Conservation (phyloP, 2,329 filamentous ascomycete species). For the Alternaria triticimaculans region DNA sequence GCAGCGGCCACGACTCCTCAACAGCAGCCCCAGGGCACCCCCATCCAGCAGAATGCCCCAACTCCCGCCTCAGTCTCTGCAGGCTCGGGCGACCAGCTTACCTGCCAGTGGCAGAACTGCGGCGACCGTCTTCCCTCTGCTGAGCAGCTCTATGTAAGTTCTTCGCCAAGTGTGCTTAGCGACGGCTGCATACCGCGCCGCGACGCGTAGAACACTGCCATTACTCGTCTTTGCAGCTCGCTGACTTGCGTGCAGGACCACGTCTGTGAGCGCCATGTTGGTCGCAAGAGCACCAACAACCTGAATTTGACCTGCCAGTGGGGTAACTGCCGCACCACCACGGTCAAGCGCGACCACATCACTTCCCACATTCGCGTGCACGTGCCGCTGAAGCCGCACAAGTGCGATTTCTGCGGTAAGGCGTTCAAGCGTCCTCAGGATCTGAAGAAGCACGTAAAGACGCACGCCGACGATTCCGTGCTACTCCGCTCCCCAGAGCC, state of each 20-base stretch:
- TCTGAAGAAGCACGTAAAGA: constrained; percentile 99
- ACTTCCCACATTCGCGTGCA: constrained; percentile 98
- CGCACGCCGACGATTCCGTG: constrained; percentile 93
- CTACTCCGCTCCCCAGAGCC: constrained; percentile 69
- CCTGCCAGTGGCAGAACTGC: constrained; percentile 69
- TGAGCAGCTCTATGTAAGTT: constrained; percentile 68
- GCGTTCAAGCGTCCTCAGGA: constrained; percentile 99
- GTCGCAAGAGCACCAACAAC: constrained; percentile 99
- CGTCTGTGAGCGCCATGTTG: constrained; percentile 97
- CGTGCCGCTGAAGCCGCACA: constrained; percentile 98
- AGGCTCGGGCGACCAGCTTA: constrained; percentile 53
- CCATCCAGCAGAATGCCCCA: constrained; percentile 42
- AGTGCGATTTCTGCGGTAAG: constrained; percentile 98
- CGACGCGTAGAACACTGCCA: not conserved
- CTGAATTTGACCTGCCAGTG: constrained; percentile 96
- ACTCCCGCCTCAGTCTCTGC: constrained; percentile 38
- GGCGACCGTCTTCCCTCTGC: constrained; percentile 65
- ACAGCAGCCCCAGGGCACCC: constrained; percentile 41
- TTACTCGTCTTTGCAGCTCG: not conserved
- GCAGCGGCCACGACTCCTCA: constrained; percentile 38
- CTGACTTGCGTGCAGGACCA: constrained; percentile 72
- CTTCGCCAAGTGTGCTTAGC: not conserved
- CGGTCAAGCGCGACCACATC: constrained; percentile 98
- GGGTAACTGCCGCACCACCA: constrained; percentile 94
- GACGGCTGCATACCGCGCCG: not conserved